Evolutionary conservation across 306 rosid genomes (phyloP).

Genomic region (Cercis canadensis): DNA sequence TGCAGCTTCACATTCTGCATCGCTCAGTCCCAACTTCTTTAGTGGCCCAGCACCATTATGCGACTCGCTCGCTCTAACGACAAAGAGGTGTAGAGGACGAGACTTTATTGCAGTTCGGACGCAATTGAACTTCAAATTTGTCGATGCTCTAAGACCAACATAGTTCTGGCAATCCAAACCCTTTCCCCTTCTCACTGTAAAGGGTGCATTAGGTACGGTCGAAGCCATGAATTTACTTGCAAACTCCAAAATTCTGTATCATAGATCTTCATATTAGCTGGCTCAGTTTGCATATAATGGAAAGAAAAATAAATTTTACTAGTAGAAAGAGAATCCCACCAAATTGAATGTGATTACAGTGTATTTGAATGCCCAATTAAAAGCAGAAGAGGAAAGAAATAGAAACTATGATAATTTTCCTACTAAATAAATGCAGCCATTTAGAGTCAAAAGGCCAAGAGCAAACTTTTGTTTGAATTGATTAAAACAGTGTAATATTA

Average conservation of each 20-base stretch:
- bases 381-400: neutral
- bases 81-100: slow-evolving; percentile 43
- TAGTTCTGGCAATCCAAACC: slow-evolving; percentile 51
- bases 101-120: slow-evolving; percentile 42
- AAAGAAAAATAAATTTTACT: neutral
- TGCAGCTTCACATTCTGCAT: slow-evolving; percentile 87
- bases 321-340: no score
- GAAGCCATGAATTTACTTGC: slow-evolving; percentile 56
- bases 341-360: no score
- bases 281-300: neutral
- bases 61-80: slow-evolving; percentile 56
- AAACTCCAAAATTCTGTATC: slow-evolving; percentile 1
- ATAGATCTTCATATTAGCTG: neutral
- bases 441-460: neutral
- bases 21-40: slow-evolving; percentile 55
- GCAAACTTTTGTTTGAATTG: neutral
- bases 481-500: neutral
- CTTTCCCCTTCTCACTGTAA: slow-evolving; percentile 45
- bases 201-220: slow-evolving; percentile 49
- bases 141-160: slow-evolving; percentile 50
- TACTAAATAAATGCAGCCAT: neutral
- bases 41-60: slow-evolving; percentile 38
- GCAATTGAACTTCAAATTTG: slow-evolving; percentile 36
- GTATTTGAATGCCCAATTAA: neutral
- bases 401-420: neutral